Evolutionary conservation across 1,284 basidiomycete genomes (phyloP).

Genomic region (Bondarzewia mesenterica): DNA sequence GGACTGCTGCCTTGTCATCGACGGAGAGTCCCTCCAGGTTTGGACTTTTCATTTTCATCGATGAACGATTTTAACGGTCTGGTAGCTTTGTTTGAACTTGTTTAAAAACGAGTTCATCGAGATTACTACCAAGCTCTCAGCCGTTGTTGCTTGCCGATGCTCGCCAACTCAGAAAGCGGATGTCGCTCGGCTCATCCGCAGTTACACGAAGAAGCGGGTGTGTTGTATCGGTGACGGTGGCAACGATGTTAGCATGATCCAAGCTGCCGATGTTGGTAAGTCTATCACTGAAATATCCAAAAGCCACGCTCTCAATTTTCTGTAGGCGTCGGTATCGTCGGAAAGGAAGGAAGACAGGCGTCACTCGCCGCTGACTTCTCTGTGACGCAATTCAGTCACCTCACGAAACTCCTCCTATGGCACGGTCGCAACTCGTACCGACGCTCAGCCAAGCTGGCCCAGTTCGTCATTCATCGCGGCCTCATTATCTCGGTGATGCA

Average conservation of each 20-base stretch:
- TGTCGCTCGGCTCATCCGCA: conserved; percentile 87
- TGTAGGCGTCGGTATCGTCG: conserved; percentile 92
- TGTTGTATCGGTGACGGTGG: conserved; percentile 97
- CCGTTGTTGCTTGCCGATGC: conserved; percentile 96
- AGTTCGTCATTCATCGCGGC: conserved; percentile 98
- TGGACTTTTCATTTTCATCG: background rate
- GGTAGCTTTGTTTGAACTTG: conserved; percentile 77
- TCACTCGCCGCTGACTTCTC: conserved; percentile 98
- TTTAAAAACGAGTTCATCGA: conserved; percentile 95
- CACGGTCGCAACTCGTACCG: conserved; percentile 98
- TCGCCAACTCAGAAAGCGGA: conserved; percentile 99
- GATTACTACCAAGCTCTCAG: conserved; percentile 91
- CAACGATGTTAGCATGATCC: conserved; percentile 96
- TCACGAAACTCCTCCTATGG: conserved; percentile 95
- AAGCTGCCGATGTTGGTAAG: conserved; percentile 88
- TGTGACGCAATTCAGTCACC: conserved; percentile 90
- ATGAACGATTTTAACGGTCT: background rate
- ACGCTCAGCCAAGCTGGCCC: conserved; percentile 93
- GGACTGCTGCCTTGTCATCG: conserved; percentile 97
- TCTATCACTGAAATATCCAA: conserved; percentile 14
- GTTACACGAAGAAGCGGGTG: conserved; percentile 87
- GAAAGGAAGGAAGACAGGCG: conserved; percentile 98
- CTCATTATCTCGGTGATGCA: conserved; percentile 98
- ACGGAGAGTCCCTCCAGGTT: conserved; percentile 94
- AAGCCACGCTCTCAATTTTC: background rate